Evolutionary conservation across 2,329 filamentous ascomycete species (phyloP), one percentile per base, ranked within the genome.

Genomic region (Arthrobotrys megalospora): DNA sequence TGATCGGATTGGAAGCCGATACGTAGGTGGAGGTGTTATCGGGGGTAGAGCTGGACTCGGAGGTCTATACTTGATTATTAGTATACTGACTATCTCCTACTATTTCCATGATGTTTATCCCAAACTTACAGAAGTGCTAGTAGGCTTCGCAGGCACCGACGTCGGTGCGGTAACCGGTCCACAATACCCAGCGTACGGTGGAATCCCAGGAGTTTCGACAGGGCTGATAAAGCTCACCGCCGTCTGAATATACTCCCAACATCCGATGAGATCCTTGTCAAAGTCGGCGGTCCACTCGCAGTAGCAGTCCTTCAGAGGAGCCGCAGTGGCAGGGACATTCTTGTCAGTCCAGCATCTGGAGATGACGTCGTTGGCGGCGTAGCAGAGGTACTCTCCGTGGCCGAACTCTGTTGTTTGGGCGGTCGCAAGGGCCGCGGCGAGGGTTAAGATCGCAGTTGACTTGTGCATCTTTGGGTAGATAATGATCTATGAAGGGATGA

Each of bases 221-320:
- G 65, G 65, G 14, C 65, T 69, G 24, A 69, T 69, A 38, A 69
- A 69, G 32, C 65, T 69, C 16, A 28, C 65, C 0, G 65, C 65
- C 2, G 65, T 69, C 32, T 69, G 65, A 34, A 69, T 69, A 34
- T 69, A 69, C 52, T 69, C 65, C 65, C 65, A 69, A 48, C 65
- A 69, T 3, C 52, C 65, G 14, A 48, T 60, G 38, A 69, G 19
- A 34, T 69, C 65, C n/a, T 69, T 52, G n/a, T 69, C 65, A 12
- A 69, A 69, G 32, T 69, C 52, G 24, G 65, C 65, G n/a, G 65
- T 47, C 65, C 65, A 69, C 19, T 60, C 52, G 65, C 65, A 69
- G n/a, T 60, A 69, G 41, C 65, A 69, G 14, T 69, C 50, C 19
- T 69, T 69, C 38, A 69, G 52, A 10, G 52, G 65, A 5, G 52